Base-by-base conservation (phyloP, 1,284 basidiomycete species). In the Omphalotus olearius region DNA sequence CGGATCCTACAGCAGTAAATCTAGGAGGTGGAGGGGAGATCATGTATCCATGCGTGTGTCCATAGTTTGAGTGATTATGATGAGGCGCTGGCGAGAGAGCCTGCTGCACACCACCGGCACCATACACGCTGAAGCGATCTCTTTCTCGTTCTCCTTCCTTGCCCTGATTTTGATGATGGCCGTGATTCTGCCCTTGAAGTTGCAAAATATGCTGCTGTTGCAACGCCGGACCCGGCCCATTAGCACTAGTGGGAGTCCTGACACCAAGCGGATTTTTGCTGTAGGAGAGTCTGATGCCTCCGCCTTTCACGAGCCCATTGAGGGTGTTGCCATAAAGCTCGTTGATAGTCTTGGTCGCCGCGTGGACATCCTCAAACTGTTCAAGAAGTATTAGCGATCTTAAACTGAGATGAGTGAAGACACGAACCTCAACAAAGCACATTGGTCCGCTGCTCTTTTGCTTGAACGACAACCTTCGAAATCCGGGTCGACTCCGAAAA, bases 401-500 rank as follows among this genome's bases (percentile, higher is more conserved):
- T 45, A 38, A 59, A 4, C 2, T 33, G 9, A 33, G 7, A 45
- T 26, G 41, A 23, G 23, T 23, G 23, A 5, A 48, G 17, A 42
- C 9, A 68, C 73, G 47, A 66, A 91, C 88, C 82, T 94, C 92
- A 45, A 94, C 91, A 67, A 98, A 97, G 68, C 94, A 98, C 95
- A 97, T 97, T 3, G 94, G 93, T 1, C 94, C 93, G 60, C 94
- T 95, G 64, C 82, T 90, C 75, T 99, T 99, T 66, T 96, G 92
- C 53, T 93, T 79, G 75, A 94, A 98, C 61, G 88, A 94, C 59
- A 99, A 79, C 62, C 95, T 90, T 52, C 92, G 87, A 71, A 87
- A 99, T 3, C 95, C 95, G 1, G 82, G 79, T 39, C 85, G 85
- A 35, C 77, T 76, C 38, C 79, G 76, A 67, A 99, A 98, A 43